Evolutionary conservation across 768 basidiomycete genomes (phyloP), one percentile per base, ranked within the genome.

Genomic region (Leccinum rimulosum): DNA sequence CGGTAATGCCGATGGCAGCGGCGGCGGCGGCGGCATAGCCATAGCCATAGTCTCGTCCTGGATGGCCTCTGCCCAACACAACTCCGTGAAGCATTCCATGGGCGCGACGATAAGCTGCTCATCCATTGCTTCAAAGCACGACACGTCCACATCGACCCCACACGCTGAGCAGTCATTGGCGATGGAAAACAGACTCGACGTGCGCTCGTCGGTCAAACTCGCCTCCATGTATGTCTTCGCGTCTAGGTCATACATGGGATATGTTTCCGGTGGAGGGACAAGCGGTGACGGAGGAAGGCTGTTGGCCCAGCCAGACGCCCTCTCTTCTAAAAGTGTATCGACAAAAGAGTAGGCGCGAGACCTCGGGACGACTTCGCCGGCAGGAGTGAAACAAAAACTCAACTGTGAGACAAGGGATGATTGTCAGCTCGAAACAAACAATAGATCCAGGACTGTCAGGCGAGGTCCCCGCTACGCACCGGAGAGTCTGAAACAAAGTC

Each of bases 61-160:
- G 25, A 80, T 69, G 28, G 76, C 76, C 22, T 64, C 56, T 2
- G 67, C 65, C 74, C 79, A 80, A 51, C 79, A 80, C 10, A 73
- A 51, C 15, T 79, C 79, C 8, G 69, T 71, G 59, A 80, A 80
- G 14, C 71, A 73, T 17, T 74, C 74, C 38, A 69, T 51, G 27
- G 79, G 79, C n/a, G 71, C 67, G 38, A 68, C 58, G 1, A 80
- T 68, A 4, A 80, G 75, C 38, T 77, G 70, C 52, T 77, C 72
- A 61, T 80, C 79, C 7, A 80, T 66, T 9, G 64, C 62, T 31
- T 73, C 66, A 22, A 80, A 61, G 50, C 77, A 77, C 2, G 72
- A 66, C 1, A 66, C 58, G 62, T 79, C 75, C 65, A 80, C 58
- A 31, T 73, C 70, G 17, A 73, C 69, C 31, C 71, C 72, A 22